Evolutionary conservation across 2,329 filamentous ascomycete species (phyloP), one percentile per base, ranked within the genome.

Genomic region (Colletotrichum melonis): DNA sequence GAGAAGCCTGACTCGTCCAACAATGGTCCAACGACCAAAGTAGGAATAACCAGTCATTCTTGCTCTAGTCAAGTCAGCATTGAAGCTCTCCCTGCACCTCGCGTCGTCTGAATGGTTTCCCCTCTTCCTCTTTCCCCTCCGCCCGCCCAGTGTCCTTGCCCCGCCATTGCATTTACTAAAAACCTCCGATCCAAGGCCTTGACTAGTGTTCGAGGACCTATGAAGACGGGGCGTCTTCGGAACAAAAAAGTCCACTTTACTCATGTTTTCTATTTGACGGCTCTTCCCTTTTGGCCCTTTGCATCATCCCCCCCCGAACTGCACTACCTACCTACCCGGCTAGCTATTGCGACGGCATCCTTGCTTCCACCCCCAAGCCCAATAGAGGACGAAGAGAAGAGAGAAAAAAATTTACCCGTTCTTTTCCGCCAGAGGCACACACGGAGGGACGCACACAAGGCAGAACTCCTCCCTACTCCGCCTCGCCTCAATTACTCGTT

Each of bases 1-100:
- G 24, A 22, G 65, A 75, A 54, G 72, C 74, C 74, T 73, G 72
- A 75, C 69, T 75, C 74, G 73, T 63, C 68, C 64, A 52, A 63
- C 55, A 60, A 54, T 54, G 54, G 57, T 42, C 52, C 65, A 57
- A 49, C 35, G 24, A 46, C 64, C 54, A 35, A 35, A 35, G 46
- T 7, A 42, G 49, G 26, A 56, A 22, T 26, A 57, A 22, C 52
- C 24, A 52, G 26, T 62, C 35, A 16, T 32, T 49, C 42, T 49
- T 46, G 42, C 11, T 19, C 69, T 30, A 60, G 63, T 59, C 64
- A 35, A 49, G 42, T 42, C 26, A 32, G 60, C 60, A 35, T 54
- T 24, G 42, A 63, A 63, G 60, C 30, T 55, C 62, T 54, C 58
- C 42, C 42, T 69, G n/a, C 54, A 35, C 32, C 30, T 62, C 8